These are phyloP conservation scores for Pyropia yezoensis DNA, from an alignment of 23 red algal species.

Conservation along the genomic window DNA sequence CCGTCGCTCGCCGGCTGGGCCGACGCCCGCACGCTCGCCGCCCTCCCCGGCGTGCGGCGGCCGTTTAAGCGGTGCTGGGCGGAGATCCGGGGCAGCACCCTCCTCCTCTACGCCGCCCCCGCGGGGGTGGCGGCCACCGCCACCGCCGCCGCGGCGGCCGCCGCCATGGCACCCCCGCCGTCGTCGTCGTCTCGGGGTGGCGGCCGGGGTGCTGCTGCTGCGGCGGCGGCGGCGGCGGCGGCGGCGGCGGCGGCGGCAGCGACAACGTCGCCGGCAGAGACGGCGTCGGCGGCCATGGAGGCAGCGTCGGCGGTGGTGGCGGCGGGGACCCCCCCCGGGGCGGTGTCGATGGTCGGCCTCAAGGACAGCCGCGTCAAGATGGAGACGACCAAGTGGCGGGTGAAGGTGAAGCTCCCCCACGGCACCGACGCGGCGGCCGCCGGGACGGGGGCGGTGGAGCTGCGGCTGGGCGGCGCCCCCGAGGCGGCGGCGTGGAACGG, in stretches of 20 bases:
- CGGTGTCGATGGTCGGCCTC: constrained; percentile 36
- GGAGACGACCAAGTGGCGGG: constrained; percentile 31
- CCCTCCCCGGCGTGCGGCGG: constrained; percentile 30
- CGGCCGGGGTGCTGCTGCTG: no score
- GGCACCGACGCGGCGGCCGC: constrained; percentile 11
- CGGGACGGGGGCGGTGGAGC: constrained; percentile 20
- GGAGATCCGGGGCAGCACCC: constrained; percentile 42
- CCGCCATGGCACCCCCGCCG: constrained; percentile 26
- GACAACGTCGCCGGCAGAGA: no score
- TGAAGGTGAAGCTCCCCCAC: constrained; percentile 23
- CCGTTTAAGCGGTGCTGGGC: constrained; percentile 57
- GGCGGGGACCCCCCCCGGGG: no score
- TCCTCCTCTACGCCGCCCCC: constrained; percentile 44
- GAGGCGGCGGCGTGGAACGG: constrained; percentile 43
- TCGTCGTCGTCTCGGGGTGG: constrained; percentile 2
- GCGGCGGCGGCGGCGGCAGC: background rate
- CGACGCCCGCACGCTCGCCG: constrained; percentile 29
- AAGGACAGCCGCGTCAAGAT: constrained; percentile 36
- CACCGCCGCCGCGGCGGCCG: constrained; percentile 42
- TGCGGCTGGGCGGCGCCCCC: constrained; percentile 30
- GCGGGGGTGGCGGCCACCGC: constrained; percentile 35
- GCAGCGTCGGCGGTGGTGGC: no score
- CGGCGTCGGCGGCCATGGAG: no score
- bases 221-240: no score
- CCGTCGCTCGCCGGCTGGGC: constrained; percentile 40